Evolutionary conservation across 2,329 filamentous ascomycete species (phyloP).

Genomic region (Sporothrix humicola): DNA sequence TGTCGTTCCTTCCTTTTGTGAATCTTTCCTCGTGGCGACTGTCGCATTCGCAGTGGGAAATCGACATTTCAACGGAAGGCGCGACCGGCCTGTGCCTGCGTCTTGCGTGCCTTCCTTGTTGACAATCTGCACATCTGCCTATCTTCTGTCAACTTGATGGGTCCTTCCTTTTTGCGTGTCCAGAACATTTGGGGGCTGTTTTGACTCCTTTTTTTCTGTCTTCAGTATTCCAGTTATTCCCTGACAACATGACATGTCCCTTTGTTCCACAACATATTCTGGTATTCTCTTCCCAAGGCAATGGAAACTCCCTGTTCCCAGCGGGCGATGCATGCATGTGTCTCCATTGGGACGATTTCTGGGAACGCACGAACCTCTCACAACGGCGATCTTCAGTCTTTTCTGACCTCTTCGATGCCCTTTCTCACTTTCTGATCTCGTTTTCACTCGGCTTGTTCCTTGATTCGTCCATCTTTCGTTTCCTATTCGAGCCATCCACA

Average conservation of each 20-base stretch:
- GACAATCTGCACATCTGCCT: constrained; percentile 9
- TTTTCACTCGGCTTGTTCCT: background rate
- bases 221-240: background rate
- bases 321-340: background rate
- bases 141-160: background rate
- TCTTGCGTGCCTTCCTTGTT: background rate
- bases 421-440: background rate
- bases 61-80: background rate
- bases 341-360: background rate
- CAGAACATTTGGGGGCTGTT: background rate
- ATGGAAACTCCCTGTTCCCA: constrained; percentile 13
- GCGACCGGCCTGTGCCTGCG: background rate
- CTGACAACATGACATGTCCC: background rate
- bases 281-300: background rate
- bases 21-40: constrained; percentile 11
- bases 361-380: constrained; percentile 6
- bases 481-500: background rate
- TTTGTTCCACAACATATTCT: too few relatives aligned
- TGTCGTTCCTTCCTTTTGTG: background rate
- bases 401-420: background rate
- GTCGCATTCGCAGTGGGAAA: constrained; percentile 1
- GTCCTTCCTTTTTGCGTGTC: background rate
- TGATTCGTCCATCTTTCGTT: background rate
- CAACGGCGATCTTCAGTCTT: background rate
- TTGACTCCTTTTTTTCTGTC: background rate